Evolutionary conservation across 1,284 basidiomycete species (phyloP).

Genomic region (Fistulinella cinereoalba): DNA sequence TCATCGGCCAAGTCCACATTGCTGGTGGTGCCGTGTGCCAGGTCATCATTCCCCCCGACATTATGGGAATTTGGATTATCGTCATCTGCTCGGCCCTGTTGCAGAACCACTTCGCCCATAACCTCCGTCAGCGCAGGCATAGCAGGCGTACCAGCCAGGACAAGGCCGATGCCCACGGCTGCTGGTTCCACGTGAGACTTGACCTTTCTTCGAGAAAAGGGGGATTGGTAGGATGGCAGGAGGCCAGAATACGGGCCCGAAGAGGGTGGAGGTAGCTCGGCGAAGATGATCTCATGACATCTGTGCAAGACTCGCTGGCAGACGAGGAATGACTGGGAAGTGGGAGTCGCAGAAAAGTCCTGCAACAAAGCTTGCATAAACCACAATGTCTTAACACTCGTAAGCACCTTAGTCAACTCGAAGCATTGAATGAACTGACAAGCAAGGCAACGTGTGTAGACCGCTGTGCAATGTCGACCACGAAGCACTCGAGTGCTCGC

Average conservation of each 20-base stretch:
- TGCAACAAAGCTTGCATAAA: slow-evolving; percentile 95
- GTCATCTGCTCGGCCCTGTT: slow-evolving; percentile 78
- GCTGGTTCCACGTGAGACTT: slow-evolving; percentile 72
- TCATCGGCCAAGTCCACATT: slow-evolving; percentile 40
- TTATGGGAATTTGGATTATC: slow-evolving; percentile 48
- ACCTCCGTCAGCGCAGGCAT: slow-evolving; percentile 73
- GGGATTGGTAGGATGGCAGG: slow-evolving; percentile 45
- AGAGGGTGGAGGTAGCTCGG: slow-evolving; percentile 71
- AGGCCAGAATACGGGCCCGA: slow-evolving; percentile 64
- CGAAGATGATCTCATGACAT: slow-evolving; percentile 97
- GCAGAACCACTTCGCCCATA: slow-evolving; percentile 83
- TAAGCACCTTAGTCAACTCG: slow-evolving; percentile 17
- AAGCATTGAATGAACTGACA: slow-evolving; percentile 50
- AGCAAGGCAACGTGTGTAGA: slow-evolving; percentile 94
- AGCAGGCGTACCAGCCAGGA: slow-evolving; percentile 75
- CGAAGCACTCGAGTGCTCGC: slow-evolving; percentile 88
- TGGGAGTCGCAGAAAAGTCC: slow-evolving; percentile 70
- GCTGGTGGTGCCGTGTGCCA: slow-evolving; percentile 6
- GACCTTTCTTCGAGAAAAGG: slow-evolving; percentile 60
- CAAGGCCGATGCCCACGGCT: slow-evolving; percentile 82
- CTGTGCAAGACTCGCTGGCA: slow-evolving; percentile 91
- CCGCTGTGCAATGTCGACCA: slow-evolving; percentile 80
- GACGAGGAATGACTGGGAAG: slow-evolving; percentile 82
- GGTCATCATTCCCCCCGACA: slow-evolving; percentile 46
- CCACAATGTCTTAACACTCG: slow-evolving; percentile 77